Base-by-base conservation (phyloP, 2,329 filamentous ascomycete genomes). In the Tolypocladium guangdongense region DNA sequence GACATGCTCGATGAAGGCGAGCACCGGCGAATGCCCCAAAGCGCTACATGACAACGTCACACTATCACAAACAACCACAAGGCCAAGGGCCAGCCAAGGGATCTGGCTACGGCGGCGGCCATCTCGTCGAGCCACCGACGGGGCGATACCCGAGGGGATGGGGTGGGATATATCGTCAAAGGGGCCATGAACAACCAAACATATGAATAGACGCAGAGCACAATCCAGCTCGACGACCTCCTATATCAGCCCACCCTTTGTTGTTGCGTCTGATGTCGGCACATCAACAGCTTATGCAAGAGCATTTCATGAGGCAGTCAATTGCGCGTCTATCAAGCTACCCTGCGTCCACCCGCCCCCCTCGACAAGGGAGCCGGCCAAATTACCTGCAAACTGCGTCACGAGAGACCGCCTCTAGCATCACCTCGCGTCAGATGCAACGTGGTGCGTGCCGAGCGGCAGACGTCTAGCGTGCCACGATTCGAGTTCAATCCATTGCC, bases 311-410 rank as follows among this genome's bases (percentile, higher is more conserved):
- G 39, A 46, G 22, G 30, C 32, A 54, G 53, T 52, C 52, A 53
- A 51, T 51, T 46, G 50, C 50, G 45, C 52, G 51, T 58, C 57
- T 58, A 58, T 58, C 37, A 49, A 49, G 50, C 57, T 57, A 54
- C 43, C 35, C 12, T 47, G 1, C 18, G 16, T 47, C 11, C 43
- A 20, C 27, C 43, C 43, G 27, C 43, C 30, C 27, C 27, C 43
- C 18, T 20, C 27, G 10, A 20, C 43, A 47, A 18, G 30, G 43
- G 27, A 47, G 43, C 27, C 43, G 12, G 18, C 24, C 27, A 33
- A 20, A 47, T 47, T 47, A 47, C 27, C 43, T 32, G 43, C 27
- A 12, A 46, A 20, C 37, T n/a, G 37, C 18, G 5, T 47, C 43
- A 33, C 43, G 20, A 46, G 47, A 46, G 18, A n/a, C 18, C 37